Percentiles rank a stretch among this genome's conserved stretches.
phyloP scores from a whole-genome alignment of 176 grass and related monocot species.

The Tillandsia fasciculata region DNA sequence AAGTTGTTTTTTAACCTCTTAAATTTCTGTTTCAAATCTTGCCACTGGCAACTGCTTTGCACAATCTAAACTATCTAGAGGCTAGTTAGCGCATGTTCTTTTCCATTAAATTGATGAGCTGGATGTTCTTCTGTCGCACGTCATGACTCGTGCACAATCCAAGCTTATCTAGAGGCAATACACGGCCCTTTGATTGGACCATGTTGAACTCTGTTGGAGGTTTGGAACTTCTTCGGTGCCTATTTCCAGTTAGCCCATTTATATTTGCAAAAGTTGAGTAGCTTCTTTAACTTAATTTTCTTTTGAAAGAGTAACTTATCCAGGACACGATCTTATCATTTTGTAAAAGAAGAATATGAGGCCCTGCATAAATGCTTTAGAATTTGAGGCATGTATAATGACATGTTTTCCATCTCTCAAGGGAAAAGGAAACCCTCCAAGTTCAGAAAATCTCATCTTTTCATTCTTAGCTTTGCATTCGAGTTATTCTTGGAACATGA shows the following conservation, averaged over 20 bases:
- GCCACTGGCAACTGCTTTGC: background rate
- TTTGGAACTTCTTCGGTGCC: background rate
- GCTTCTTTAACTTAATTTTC: background rate
- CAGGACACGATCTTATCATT: background rate
- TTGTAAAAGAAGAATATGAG: background rate
- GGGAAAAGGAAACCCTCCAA: too few species aligned
- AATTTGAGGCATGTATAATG: too few species aligned
- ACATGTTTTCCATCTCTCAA: too few species aligned
- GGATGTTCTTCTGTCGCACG: too few species aligned
- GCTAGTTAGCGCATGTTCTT: background rate
- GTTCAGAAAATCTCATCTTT: background rate
- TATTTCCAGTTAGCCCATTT: background rate
- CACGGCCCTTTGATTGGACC: too few species aligned
- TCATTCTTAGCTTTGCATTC: background rate
- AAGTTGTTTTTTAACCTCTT: conserved; percentile 9
- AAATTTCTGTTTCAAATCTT: conserved; percentile 1
- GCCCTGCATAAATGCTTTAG: too few species aligned
- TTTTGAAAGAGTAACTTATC: background rate
- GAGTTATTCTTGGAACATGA: too few species aligned
- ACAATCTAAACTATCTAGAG: background rate
- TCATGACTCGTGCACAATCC: too few species aligned
- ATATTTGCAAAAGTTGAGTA: background rate
- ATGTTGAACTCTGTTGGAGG: too few species aligned
- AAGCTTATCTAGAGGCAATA: too few species aligned
- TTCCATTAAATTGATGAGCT: too few species aligned